Evolutionary conservation across 1,139 yeast genomes (phyloP), one percentile per base, ranked within the genome.

Genomic region (Pneumocystis murina): DNA sequence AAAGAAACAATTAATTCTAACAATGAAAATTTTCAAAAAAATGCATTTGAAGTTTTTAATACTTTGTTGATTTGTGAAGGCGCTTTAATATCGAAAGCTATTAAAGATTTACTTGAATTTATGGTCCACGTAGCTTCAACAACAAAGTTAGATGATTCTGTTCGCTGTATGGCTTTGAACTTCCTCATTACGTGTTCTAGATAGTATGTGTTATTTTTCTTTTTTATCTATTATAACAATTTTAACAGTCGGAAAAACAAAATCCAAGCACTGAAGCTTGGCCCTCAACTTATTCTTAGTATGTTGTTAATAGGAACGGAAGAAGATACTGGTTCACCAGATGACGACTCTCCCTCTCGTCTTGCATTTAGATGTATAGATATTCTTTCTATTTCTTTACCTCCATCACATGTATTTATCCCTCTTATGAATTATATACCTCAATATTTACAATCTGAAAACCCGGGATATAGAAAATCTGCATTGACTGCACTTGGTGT

Each of bases 251-350:
- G 55, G 28, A 48, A 48, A 48, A 48, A 65, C 62, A 75, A 74
- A 70, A 73, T 81, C 66, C 78, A 81, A 66, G 71, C 82, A 62
- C 76, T 82, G 72, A 89, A 88, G 75, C 76, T 90, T 67, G 98
- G 97, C 66, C 92, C 92, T 62, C 83, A 81, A 66, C 79, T 94
- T 69, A 84, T 94, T 59, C 75, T 82, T 68, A 80, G 87, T 66
- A 94, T 95, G 66, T 77, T 89, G 67, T 81, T 82, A 71, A 84
- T 92, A 69, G 86, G 94, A 36, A 81, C 94, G 66, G 95, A 89
- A 76, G 90, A 85, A 73, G 96, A 88, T 72, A 92, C 88, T 71
- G 91, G 87, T 69, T 96, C 89, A 75, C 90, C 89, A 72, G 96
- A 89, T 75, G 97, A 91, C 75, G 87, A 84, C 71, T 81, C 85